phyloP scores from a whole-genome alignment of 371 early-diverging fungal genomes.

The Gilbertella persicaria region DNA sequence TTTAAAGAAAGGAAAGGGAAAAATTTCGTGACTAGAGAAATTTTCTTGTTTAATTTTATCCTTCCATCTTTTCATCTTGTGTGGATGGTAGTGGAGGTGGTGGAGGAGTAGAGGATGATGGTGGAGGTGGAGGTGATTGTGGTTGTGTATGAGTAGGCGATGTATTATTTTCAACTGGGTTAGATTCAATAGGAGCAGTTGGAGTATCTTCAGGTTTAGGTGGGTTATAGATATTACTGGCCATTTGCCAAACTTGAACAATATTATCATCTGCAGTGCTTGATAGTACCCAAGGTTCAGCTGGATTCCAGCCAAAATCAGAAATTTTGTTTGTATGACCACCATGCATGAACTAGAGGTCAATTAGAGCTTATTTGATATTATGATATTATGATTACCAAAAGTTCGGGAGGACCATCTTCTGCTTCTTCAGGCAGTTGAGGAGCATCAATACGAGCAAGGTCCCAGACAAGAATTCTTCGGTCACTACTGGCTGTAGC shows the following conservation, averaged over 20 bases:
- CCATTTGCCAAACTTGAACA: slow-evolving; percentile 98
- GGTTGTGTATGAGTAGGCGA: too few relatives aligned
- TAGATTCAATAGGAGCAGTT: not conserved
- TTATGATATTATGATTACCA: slow-evolving; percentile 55
- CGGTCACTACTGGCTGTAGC: slow-evolving; percentile 94
- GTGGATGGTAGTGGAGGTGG: not conserved
- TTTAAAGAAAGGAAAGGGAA: slow-evolving; percentile 2
- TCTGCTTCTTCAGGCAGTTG: slow-evolving; percentile 92
- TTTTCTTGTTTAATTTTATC: slow-evolving; percentile 2
- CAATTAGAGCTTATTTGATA: slow-evolving; percentile 1
- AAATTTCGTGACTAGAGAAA: slow-evolving; percentile 10
- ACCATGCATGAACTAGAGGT: slow-evolving; percentile 92
- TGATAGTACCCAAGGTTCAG: slow-evolving; percentile 96
- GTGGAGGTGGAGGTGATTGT: not conserved
- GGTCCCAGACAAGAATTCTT: slow-evolving; percentile 96
- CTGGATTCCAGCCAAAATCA: slow-evolving; percentile 97
- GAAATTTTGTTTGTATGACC: slow-evolving; percentile 98
- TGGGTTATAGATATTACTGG: slow-evolving; percentile 24
- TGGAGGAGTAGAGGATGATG: not conserved
- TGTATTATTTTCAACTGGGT: not conserved
- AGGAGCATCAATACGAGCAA: slow-evolving; percentile 87
- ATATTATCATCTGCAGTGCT: slow-evolving; percentile 97
- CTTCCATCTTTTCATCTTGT: slow-evolving; percentile 14
- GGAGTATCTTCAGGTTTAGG: not conserved
- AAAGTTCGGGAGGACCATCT: slow-evolving; percentile 98